phyloP scores from a whole-genome alignment of 495 filamentous ascomycete species.

The Viridothelium virens region DNA sequence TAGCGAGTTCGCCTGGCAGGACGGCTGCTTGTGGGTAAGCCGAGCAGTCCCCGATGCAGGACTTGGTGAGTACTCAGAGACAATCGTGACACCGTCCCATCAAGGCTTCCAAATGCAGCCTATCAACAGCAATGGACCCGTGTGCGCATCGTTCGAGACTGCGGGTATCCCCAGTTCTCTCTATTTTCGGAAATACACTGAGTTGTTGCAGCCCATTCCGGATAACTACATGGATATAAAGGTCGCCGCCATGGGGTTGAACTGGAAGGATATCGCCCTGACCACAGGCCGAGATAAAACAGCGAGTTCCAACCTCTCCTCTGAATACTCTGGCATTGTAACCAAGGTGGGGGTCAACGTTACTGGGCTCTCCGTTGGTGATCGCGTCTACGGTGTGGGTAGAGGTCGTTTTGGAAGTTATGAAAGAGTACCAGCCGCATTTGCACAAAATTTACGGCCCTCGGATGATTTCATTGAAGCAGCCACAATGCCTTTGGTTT shows the following conservation, averaged over 20 bases:
- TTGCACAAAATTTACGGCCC: background rate
- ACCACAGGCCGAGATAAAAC: background rate
- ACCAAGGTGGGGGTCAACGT: background rate
- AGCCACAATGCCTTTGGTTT: constrained; percentile 40
- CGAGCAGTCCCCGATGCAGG: background rate
- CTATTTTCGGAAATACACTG: constrained; percentile 16
- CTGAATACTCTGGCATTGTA: background rate
- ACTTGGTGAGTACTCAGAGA: background rate
- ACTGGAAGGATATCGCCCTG: background rate
- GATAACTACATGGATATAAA: background rate
- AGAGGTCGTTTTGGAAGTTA: constrained; percentile 17
- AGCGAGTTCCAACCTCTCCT: background rate
- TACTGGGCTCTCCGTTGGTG: background rate
- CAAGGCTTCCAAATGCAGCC: background rate
- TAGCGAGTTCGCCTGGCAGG: background rate
- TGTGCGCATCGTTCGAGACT: constrained; percentile 13
- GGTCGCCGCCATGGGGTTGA: background rate
- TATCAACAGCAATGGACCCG: background rate
- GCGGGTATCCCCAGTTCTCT: constrained; percentile 19
- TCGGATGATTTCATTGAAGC: constrained; percentile 30
- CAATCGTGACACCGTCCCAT: background rate
- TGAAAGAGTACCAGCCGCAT: constrained; percentile 11
- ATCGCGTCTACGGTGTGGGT: background rate
- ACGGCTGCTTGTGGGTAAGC: background rate
- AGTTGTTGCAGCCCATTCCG: background rate